Evolutionary conservation across 352 stramenopile species (phyloP), one percentile per base, ranked within the genome.

Genomic region (Phytophthora pseudosyringae): DNA sequence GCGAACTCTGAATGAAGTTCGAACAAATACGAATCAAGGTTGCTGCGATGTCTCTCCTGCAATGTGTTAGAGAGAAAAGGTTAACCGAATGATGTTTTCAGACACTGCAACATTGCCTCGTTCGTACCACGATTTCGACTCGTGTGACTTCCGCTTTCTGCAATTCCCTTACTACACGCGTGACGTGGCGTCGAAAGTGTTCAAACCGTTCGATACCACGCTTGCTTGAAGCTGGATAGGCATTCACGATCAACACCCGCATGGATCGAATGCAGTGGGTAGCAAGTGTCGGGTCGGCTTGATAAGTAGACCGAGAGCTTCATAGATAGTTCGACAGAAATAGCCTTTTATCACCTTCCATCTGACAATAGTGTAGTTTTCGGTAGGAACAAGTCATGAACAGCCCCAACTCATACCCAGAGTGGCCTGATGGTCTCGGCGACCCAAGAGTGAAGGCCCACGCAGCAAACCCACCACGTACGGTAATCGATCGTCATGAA

Each of bases 1-100:
- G 69, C 67, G 29, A 86, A 91, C 45, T 88, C 77, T 18, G 83
- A 89, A 65, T 91, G 78, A 59, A 93, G 69, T 41, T 95, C 84
- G 53, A 86, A 95, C 35, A 95, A 57, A 48, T 86, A 93, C 13
- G 84, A 78, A 55, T 88, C 80, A n/a, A 95, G 74, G 25, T 83
- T 74, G 26, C 77, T 80, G 15, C 82, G 80, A 1, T 78, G 59
- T 29, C 71, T 81, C 60, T 95, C 86, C 86, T 92, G 45, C 44
- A 44, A 28, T 28, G 35, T 29, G 13, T 57, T 26, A 31, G 1
- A 48, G 13, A 3, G 28, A 38, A 7, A 31, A 33, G 11, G 40
- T 50, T 57, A 47, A 11, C 31, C 13, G 40, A 48, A 44, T 26
- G 13, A 63, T 52, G 16, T 44, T 51, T 31, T 39, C 9, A 38